Conservation (phyloP, 1,284 basidiomycete genomes). For the Neonothopanus nambi region DNA sequence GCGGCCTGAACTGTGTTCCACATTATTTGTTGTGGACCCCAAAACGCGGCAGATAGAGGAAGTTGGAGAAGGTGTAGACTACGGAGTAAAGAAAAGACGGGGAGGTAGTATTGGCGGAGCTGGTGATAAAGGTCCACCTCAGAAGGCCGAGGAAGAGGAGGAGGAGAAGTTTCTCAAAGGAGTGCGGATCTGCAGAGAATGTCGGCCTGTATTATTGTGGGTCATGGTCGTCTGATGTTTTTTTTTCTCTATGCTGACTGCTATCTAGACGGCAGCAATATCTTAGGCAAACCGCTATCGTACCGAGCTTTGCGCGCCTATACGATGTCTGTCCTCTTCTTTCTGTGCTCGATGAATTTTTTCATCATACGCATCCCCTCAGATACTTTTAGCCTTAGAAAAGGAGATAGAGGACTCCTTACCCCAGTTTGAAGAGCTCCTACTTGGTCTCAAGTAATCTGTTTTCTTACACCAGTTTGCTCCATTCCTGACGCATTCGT, state of each 20-base stretch:
- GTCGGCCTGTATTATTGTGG: constrained; percentile 77
- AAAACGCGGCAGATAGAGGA: constrained; percentile 78
- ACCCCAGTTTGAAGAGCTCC: constrained; percentile 50
- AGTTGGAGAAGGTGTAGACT: constrained; percentile 86
- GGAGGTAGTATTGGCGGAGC: constrained; percentile 24
- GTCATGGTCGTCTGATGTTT: constrained; percentile 28
- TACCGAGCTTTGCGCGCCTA: constrained; percentile 67
- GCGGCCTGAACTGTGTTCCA: constrained; percentile 68
- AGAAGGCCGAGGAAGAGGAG: constrained; percentile 48
- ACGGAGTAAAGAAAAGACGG: constrained; percentile 63
- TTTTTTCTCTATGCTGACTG: constrained; percentile 9
- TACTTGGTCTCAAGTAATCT: constrained; percentile 49
- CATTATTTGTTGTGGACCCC: constrained; percentile 79
- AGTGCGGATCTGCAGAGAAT: constrained; percentile 81
- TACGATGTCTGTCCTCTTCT: constrained; percentile 56
- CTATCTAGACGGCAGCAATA: constrained; percentile 74
- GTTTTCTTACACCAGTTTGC: background rate
- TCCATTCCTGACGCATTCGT: constrained; percentile 44
- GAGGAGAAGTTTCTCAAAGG: constrained; percentile 83
- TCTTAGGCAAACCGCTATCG: constrained; percentile 61
- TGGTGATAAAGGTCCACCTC: constrained; percentile 24
- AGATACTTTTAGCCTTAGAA: constrained; percentile 79
- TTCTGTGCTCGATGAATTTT: background rate
- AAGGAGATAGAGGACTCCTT: constrained; percentile 50
- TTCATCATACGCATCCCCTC: constrained; percentile 7